Base-by-base conservation (phyloP, 140 eudicot genomes). In the Bidens hawaiensis region DNA sequence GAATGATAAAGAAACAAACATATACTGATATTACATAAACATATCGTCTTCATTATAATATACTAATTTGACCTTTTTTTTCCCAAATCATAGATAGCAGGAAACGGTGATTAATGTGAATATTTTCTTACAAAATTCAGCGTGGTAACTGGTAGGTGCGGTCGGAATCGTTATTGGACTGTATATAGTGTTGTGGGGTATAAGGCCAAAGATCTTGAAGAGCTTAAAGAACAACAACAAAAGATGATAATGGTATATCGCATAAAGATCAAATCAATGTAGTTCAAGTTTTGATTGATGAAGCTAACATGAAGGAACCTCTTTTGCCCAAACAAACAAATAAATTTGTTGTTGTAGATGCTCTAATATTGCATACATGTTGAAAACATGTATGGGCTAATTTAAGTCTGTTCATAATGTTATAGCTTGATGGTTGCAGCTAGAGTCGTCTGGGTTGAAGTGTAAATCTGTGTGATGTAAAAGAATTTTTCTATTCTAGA, bases 181-280 rank as follows among this genome's bases (percentile, higher is more conserved):
- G 12, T 87, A 90, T 61, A 65, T 68, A 0, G 94, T 90, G 65
- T 67, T 90, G 14, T 90, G 97, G 96, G 96, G 97, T n/a, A n/a
- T 4, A 87, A 90, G 78, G 84, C 88, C 10, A 74, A 79, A 71
- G 97, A 83, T 50, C 31, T 71, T 31, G 59, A 70, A 67, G 86
- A 69, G 34, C 10, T 60, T 25, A 55, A 59, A 33, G 68, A 63
- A 15, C 46, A 53, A 30, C 75, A 68, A 41, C 36, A 16, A 41
- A 55, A 43, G 24, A 60, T 25, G 34, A 36, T 8, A 6, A 52
- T 33, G 48, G n/a, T n/a, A 60, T 59, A 33, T 34, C 68, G 17
- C 56, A 52, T 55, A 70, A 48, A 2, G 49, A 64, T 21, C 68
- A 79, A 46, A 60, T 62, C 33, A 67, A 36, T 60, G 16, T 21